These are phyloP conservation scores for Tylopilus sp. DNA, from an alignment of 1,284 basidiomycete genomes.

Conservation along the genomic window DNA sequence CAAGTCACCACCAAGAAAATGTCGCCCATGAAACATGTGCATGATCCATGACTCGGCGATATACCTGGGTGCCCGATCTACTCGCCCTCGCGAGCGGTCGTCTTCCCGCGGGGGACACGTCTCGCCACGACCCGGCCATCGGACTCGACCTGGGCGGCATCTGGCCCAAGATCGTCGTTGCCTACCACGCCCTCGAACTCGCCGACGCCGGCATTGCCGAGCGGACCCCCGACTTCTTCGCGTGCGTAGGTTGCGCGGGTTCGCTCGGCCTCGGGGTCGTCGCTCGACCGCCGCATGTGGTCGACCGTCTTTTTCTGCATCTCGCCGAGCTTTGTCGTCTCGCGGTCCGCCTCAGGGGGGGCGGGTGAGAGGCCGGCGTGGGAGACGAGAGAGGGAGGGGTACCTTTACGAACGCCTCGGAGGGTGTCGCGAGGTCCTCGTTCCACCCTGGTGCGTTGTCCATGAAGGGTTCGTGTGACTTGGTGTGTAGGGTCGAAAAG, in stretches of 20 bases:
- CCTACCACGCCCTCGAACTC: slow-evolving; percentile 34
- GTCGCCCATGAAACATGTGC: not conserved
- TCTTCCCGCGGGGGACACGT: slow-evolving; percentile 9
- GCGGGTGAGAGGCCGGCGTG: too few relatives aligned
- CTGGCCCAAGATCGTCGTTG: slow-evolving; percentile 30
- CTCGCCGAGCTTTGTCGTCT: slow-evolving; percentile 20
- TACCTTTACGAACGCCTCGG: slow-evolving; percentile 71
- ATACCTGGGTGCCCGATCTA: too few relatives aligned
- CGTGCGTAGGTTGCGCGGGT: slow-evolving; percentile 37
- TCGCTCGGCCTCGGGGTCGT: slow-evolving; percentile 34
- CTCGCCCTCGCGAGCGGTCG: not conserved
- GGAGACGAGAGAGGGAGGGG: slow-evolving; percentile 3
- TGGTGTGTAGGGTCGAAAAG: too few relatives aligned
- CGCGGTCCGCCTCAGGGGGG: slow-evolving; percentile 32
- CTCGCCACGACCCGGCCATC: slow-evolving; percentile 25
- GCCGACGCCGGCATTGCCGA: slow-evolving; percentile 33
- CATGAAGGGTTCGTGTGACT: slow-evolving; percentile 41
- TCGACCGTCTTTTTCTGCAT: slow-evolving; percentile 41
- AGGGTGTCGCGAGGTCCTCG: slow-evolving; percentile 59
- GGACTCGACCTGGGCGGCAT: slow-evolving; percentile 21
- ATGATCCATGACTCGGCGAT: not conserved
- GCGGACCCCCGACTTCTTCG: slow-evolving; percentile 45
- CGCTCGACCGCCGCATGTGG: slow-evolving; percentile 30
- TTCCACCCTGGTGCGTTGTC: slow-evolving; percentile 73
- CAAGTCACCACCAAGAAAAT: not conserved